Base-by-base conservation (phyloP, 805 yeast species). In the Ogataea nakhonphanomensis region DNA sequence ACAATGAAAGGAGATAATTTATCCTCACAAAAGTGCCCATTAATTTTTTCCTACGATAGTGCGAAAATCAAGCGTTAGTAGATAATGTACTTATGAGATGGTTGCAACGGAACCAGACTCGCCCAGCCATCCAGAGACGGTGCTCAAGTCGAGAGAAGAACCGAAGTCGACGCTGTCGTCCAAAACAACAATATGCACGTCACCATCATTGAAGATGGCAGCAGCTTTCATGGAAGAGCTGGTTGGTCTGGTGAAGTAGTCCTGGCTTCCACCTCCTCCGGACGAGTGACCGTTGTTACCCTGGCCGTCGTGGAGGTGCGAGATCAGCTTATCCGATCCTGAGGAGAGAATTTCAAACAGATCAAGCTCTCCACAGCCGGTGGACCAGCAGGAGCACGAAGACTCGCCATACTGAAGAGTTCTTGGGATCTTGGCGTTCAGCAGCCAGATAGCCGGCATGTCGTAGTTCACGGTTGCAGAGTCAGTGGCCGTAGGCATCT, bases 291-390 rank as follows among this genome's bases (percentile, higher is more conserved):
- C 78, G 50, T 71, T 61, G 50, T 67, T 65, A 59, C 90, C 91
- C 70, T 85, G 95, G 53, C 84, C 86, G 60, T 76, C 79, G 70
- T 91, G 98, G 57, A 91, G 68, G 61, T 88, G 93, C 42, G 86
- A 71, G 55, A 84, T 81, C 64, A 90, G 70, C 63, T 81, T 79
- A 61, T 72, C 69, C 48, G 86, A 79, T 52, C 96, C 96, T 25
- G 84, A 52, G 47, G 79, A 69, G 54, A 93, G 76, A 53, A 91
- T 74, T 76, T 93, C 99, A 58, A 91, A 93, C 57, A 89, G 73
- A 69, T 93, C 99, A 57, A 93, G 73, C 74, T 93, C 99, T 71
- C 99, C 99, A 71, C 99, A 93, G 47, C 98, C 98, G 40, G 95
- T 75, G 39, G 76, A 57, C 99, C 99, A 93, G 77, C 99, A 93